Base-by-base conservation (phyloP, 2,329 filamentous ascomycete species). In the Phaeosphaeriaceae sp. region DNA sequence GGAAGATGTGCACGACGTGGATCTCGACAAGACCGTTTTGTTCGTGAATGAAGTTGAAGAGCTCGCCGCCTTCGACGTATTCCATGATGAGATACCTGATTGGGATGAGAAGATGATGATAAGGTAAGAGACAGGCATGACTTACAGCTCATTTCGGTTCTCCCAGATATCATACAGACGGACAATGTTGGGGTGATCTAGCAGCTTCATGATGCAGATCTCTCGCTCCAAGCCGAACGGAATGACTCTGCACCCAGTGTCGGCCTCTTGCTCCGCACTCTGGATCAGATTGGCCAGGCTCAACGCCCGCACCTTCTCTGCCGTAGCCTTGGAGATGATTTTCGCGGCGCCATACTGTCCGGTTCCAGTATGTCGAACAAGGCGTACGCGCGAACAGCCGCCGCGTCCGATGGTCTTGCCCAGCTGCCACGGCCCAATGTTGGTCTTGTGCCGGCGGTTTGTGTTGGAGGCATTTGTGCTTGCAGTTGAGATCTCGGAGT, bases 161-260 rank as follows among this genome's bases (percentile, higher is more conserved):
- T 99, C 95, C 94, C 94, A 99, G 27, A 99, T 94, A 79, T 99
- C 95, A 74, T 94, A 95, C 10, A 99, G 81, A 66, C 91, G 92
- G 77, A 97, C 93, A 69, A 98, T 94, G 75, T 98, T 95, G 6
- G 90, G 91, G 78, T 99, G 95, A 71, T 97, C 90, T 60, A 98
- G 91, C 57, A 98, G 85, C 80, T 97, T 98, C 86, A 99, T 92
- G 68, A 99, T 96, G 31, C 94, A 93, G 42, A 99, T 93, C 75
- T 99, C 95, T 54, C 95, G 86, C 79, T 98, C 94, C 60, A 99
- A 91, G 1, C 93, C 91, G 70, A 94, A 88, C 1, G 94, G 94
- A 74, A 96, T 93, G 53, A 88, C 86, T 57, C 89, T 84, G 44
- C 88, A 84, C 42, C 88, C 88, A 51, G 78, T 58, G 80, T 82